phyloP scores from a whole-genome alignment of 2,329 filamentous ascomycete genomes.

The Zymoseptoria tritici region DNA sequence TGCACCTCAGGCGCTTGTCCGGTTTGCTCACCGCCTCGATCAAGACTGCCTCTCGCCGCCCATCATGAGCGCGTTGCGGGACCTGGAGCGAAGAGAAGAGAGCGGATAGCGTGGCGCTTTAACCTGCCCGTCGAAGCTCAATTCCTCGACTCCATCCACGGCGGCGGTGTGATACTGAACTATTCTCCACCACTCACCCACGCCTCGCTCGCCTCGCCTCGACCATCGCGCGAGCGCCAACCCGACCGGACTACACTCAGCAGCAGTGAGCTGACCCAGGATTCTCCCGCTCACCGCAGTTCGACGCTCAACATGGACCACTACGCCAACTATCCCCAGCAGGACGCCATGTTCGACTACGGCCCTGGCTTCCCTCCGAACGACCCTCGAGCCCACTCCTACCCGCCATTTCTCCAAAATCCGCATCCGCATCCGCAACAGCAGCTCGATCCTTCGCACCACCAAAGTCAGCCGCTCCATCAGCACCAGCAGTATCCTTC shows the following conservation, averaged over 20 bases:
- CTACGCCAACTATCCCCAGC: slow-evolving; percentile 31
- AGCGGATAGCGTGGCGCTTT: background rate
- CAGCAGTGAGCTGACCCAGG: background rate
- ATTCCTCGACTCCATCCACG: background rate
- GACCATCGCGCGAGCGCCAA: background rate
- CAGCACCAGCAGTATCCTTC: slow-evolving; percentile 11
- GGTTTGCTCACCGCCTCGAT: background rate
- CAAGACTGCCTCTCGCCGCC: background rate
- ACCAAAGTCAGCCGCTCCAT: slow-evolving; percentile 10
- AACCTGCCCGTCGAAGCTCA: background rate
- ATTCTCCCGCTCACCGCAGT: slow-evolving; percentile 6
- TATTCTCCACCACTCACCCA: too few relatives aligned
- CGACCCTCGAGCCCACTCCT: slow-evolving; percentile 23
- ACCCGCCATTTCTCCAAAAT: slow-evolving; percentile 20
- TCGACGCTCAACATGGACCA: slow-evolving; percentile 34
- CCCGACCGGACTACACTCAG: background rate
- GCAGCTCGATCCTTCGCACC: slow-evolving; percentile 4
- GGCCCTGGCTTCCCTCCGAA: slow-evolving; percentile 31
- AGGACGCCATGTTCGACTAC: slow-evolving; percentile 36
- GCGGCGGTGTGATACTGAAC: background rate
- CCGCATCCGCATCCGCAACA: slow-evolving; percentile 14
- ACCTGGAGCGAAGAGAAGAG: background rate
- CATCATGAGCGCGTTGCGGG: background rate
- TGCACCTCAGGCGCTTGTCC: background rate
- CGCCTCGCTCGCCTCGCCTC: background rate